Percentiles rank a stretch among this genome's conserved stretches.
Evolutionary conservation across 2,329 filamentous ascomycete species (phyloP).

Genomic region (Zarea fungicola): DNA sequence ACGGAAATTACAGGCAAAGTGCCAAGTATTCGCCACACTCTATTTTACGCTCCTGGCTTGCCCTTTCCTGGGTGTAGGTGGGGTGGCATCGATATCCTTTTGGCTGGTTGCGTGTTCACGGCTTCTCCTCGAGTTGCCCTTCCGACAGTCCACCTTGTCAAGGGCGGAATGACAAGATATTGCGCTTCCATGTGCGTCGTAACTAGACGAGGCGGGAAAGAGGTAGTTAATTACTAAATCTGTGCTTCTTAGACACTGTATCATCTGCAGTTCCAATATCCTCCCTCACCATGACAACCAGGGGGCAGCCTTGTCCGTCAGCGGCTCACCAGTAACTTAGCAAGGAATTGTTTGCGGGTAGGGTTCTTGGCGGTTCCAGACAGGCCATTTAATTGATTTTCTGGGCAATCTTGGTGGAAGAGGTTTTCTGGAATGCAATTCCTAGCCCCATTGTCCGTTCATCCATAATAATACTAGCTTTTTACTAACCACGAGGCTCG

Average conservation of each 20-base stretch:
- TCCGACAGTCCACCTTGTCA: not conserved
- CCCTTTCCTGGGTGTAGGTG: slow-evolving; percentile 4
- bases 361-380: too few relatives aligned
- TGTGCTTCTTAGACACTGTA: not conserved
- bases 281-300: slow-evolving; percentile 1
- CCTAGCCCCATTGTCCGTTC: not conserved
- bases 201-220: too few relatives aligned
- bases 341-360: not conserved
- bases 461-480: too few relatives aligned
- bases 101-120: slow-evolving; percentile 2
- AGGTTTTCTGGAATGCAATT: slow-evolving; percentile 3
- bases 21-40: not conserved
- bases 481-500: too few relatives aligned
- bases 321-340: not conserved
- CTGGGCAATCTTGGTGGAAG: not conserved
- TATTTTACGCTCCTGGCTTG: not conserved
- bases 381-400: too few relatives aligned
- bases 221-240: too few relatives aligned
- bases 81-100: not conserved
- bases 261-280: not conserved
- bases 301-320: not conserved
- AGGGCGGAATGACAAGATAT: not conserved
- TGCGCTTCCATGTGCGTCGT: too few relatives aligned
- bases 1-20: slow-evolving; percentile 4
- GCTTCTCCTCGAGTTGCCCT: not conserved